phyloP scores from a whole-genome alignment of 1,284 basidiomycete species.

The Pholiota adiposa region DNA sequence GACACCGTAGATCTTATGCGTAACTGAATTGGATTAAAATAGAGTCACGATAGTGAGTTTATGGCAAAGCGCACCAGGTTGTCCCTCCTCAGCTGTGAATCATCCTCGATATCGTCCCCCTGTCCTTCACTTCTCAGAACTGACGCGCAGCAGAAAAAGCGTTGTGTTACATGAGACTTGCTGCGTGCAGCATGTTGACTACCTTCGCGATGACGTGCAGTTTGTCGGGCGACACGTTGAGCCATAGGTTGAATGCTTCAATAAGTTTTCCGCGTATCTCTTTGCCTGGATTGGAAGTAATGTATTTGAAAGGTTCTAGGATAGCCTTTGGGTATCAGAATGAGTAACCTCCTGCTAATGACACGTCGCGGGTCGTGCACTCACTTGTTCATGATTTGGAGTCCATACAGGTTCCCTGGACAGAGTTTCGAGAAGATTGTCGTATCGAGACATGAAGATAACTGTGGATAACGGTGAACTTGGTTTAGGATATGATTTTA shows the following conservation, averaged over 20 bases:
- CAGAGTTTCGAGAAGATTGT: slow-evolving; percentile 31
- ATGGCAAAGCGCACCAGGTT: slow-evolving; percentile 61
- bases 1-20: slow-evolving; percentile 94
- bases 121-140: slow-evolving; percentile 35
- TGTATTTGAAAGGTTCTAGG: slow-evolving; percentile 90
- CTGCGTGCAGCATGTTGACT: slow-evolving; percentile 94
- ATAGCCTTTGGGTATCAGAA: slow-evolving; percentile 49
- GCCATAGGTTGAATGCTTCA: slow-evolving; percentile 94
- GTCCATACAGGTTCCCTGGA: slow-evolving; percentile 31
- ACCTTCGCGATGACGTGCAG: slow-evolving; percentile 78
- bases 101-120: slow-evolving; percentile 97
- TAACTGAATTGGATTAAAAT: slow-evolving; percentile 52
- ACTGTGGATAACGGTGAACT: too few relatives aligned
- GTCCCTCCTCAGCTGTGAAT: slow-evolving; percentile 85
- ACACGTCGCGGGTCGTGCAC: background rate
- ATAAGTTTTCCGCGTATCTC: slow-evolving; percentile 91
- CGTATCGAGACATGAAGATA: slow-evolving; percentile 27
- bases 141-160: slow-evolving; percentile 2
- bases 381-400: slow-evolving; percentile 26
- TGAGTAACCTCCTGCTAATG: background rate
- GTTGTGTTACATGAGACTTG: slow-evolving; percentile 81
- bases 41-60: background rate
- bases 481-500: background rate
- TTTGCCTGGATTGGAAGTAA: slow-evolving; percentile 88
- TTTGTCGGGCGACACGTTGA: slow-evolving; percentile 78